Evolutionary conservation across 257 asterid genomes (phyloP).

Genomic region (Nicotiana benthamiana): DNA sequence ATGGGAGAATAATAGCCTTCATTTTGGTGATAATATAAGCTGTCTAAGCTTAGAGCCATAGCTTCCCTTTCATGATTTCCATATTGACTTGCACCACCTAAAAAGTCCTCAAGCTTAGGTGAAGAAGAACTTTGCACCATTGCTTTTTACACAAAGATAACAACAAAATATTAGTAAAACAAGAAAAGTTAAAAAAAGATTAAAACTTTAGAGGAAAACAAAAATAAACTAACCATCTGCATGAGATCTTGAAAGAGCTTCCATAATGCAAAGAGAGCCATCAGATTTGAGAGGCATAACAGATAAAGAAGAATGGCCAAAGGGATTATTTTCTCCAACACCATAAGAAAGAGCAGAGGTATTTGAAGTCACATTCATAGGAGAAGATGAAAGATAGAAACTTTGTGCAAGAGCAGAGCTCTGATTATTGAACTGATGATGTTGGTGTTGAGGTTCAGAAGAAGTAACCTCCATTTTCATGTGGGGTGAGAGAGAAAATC

Average conservation of each 20-base stretch:
- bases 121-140: slow-evolving; percentile 30
- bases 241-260: slow-evolving; percentile 61
- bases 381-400: slow-evolving; percentile 29
- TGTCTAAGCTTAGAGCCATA: slow-evolving; percentile 48
- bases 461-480: slow-evolving; percentile 56
- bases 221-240: slow-evolving; percentile 29
- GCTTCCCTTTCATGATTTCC: slow-evolving; percentile 31
- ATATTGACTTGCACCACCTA: slow-evolving; percentile 50
- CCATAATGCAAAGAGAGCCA: slow-evolving; percentile 79
- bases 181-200: background rate
- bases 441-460: slow-evolving; percentile 18
- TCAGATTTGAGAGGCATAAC: slow-evolving; percentile 81
- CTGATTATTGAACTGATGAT: slow-evolving; percentile 16
- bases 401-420: slow-evolving; percentile 20
- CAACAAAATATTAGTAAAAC: background rate
- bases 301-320: slow-evolving; percentile 40
- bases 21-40: slow-evolving; percentile 41
- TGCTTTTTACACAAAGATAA: slow-evolving; percentile 12
- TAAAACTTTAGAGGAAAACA: background rate
- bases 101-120: slow-evolving; percentile 80
- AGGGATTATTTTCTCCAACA: slow-evolving; percentile 25
- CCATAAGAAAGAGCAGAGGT: slow-evolving; percentile 23
- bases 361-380: slow-evolving; percentile 14
- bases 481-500: slow-evolving; percentile 78
- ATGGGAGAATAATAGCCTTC: slow-evolving; percentile 25